Percentiles rank a stretch among this genome's conserved stretches.
These are phyloP conservation scores for Pontederia paniculata DNA, from an alignment of 176 grass and related monocot genomes.

Conservation along the genomic window DNA sequence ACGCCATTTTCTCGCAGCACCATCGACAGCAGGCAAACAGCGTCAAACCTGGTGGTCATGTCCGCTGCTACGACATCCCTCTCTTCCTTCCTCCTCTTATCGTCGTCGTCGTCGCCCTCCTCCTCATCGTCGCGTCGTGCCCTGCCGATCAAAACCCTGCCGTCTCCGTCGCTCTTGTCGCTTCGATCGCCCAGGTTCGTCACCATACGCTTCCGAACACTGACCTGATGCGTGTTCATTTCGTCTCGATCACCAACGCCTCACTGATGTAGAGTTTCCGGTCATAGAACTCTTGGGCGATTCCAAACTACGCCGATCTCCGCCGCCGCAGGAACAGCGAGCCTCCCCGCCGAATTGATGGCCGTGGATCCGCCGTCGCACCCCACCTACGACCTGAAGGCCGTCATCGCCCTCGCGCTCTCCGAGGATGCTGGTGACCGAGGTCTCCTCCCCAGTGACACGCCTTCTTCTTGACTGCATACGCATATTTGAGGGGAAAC, in stretches of 20 bases:
- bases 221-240: background rate
- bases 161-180: slow-evolving; percentile 9
- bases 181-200: background rate
- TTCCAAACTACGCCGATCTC: slow-evolving; percentile 9
- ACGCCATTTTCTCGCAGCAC: too few species aligned
- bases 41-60: too few species aligned
- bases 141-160: slow-evolving; percentile 1
- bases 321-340: slow-evolving; percentile 16
- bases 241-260: slow-evolving; percentile 3
- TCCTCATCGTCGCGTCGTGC: slow-evolving; percentile 2
- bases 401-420: slow-evolving; percentile 80
- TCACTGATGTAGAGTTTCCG: slow-evolving; percentile 3
- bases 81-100: slow-evolving; percentile 2
- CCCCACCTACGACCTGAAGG: slow-evolving; percentile 78
- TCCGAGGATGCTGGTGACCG: slow-evolving; percentile 88
- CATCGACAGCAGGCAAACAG: too few species aligned
- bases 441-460: slow-evolving; percentile 18
- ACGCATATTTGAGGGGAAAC: too few species aligned
- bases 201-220: background rate
- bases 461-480: too few species aligned
- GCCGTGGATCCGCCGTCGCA: slow-evolving; percentile 54
- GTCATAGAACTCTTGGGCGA: background rate
- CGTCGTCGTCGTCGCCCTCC: slow-evolving; percentile 2
- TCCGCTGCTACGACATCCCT: slow-evolving; percentile 5
- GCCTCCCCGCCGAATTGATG: slow-evolving; percentile 3